Evolutionary conservation across 495 filamentous ascomycete species (phyloP).

Genomic region (Aspergillus sparsus): DNA sequence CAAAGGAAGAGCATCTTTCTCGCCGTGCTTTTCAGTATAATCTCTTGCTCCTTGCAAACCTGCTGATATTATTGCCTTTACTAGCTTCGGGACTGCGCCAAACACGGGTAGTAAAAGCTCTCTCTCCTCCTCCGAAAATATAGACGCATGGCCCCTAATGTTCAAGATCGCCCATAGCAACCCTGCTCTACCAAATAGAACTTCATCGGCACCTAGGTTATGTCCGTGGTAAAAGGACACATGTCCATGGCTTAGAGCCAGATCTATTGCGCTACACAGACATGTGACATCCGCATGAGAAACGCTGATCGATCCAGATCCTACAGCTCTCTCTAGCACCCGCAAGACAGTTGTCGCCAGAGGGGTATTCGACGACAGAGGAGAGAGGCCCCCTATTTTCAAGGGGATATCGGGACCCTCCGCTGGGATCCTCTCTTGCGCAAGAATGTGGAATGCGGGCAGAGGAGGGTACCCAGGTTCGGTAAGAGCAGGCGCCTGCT

Average conservation of each 20-base stretch:
- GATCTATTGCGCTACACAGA: conserved; percentile 32
- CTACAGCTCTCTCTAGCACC: conserved; percentile 24
- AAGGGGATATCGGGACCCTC: conserved; percentile 16
- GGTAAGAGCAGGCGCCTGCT: not conserved
- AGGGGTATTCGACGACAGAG: conserved; percentile 34
- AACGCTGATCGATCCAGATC: conserved; percentile 24
- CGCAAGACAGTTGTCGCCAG: conserved; percentile 28
- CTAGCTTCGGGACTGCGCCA: conserved; percentile 30
- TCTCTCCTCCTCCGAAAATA: conserved; percentile 16
- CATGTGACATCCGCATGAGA: conserved; percentile 28
- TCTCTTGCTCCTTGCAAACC: conserved; percentile 37
- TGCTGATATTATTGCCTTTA: conserved; percentile 38
- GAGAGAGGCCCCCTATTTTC: conserved; percentile 34
- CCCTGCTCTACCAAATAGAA: conserved; percentile 47
- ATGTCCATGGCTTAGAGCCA: conserved; percentile 36
- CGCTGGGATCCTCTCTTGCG: conserved; percentile 10
- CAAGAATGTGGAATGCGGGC: conserved; percentile 5
- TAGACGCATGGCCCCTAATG: conserved; percentile 29
- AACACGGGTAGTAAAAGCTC: conserved; percentile 28
- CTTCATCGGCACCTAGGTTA: conserved; percentile 43
- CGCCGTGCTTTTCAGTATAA: conserved; percentile 33
- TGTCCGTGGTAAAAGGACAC: conserved; percentile 34
- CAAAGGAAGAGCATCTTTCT: conserved; percentile 39
- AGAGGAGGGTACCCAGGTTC: not conserved
- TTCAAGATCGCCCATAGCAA: conserved; percentile 46